Evolutionary conservation across 208 protist genomes (phyloP).

Genomic region (Trichomonas vaginalis): DNA sequence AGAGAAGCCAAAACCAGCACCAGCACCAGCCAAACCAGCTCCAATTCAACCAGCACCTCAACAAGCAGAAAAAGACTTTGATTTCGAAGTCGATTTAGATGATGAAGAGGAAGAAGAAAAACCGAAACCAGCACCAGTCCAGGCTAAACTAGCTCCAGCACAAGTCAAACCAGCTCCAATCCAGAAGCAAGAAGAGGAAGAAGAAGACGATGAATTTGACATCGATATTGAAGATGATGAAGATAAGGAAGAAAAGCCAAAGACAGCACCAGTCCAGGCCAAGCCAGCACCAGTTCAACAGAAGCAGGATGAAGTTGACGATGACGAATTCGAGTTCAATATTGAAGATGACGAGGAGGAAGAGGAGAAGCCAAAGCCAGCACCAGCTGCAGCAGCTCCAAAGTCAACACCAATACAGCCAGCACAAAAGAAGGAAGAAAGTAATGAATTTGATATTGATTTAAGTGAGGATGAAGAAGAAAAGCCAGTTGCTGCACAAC

Average conservation of each 20-base stretch:
- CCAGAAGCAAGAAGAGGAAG: neutral
- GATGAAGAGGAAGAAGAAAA: neutral
- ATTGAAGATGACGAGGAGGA: neutral
- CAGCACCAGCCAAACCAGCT: neutral
- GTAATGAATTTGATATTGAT: neutral
- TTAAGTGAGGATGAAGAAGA: neutral
- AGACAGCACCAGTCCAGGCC: neutral
- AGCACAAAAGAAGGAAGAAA: too few relatives aligned
- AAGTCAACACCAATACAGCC: neutral
- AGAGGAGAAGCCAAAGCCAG: neutral
- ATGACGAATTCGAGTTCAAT: neutral
- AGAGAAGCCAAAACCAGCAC: neutral
- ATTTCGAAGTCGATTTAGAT: neutral
- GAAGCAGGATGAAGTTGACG: neutral
- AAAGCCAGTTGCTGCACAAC: neutral
- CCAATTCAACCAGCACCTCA: neutral
- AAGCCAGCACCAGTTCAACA: neutral
- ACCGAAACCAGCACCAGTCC: neutral
- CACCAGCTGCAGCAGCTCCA: neutral
- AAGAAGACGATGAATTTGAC: neutral
- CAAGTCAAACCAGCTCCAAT: neutral
- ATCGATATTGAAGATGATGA: neutral
- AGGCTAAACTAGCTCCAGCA: neutral
- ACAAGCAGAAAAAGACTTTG: neutral
- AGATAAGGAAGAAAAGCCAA: neutral